Conservation (phyloP, 306 rosid genomes). For the Corylus avellana region DNA sequence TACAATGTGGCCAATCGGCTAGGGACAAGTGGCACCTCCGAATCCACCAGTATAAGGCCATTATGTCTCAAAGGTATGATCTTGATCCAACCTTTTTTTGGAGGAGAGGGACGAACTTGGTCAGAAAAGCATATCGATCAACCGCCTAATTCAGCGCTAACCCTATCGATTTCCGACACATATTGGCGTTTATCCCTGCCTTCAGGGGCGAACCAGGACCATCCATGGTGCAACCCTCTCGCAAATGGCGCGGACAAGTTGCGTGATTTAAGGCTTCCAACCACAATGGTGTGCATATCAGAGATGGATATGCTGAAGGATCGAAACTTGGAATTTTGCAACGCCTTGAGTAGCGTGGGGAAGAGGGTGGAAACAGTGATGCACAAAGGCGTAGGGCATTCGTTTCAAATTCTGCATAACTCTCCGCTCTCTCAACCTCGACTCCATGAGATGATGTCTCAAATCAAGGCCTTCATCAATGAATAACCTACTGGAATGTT, state of each 20-base stretch:
- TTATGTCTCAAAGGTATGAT: slow-evolving; percentile 53
- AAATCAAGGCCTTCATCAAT: slow-evolving; percentile 47
- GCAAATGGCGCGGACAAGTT: slow-evolving; percentile 39
- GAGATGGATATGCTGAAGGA: slow-evolving; percentile 78
- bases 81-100: slow-evolving; percentile 88
- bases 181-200: slow-evolving; percentile 85
- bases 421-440: slow-evolving; percentile 54
- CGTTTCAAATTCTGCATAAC: slow-evolving; percentile 73
- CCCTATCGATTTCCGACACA: slow-evolving; percentile 57
- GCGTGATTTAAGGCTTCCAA: slow-evolving; percentile 48
- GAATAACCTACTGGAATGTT: slow-evolving; percentile 8
- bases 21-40: slow-evolving; percentile 25
- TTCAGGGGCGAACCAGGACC: slow-evolving; percentile 62
- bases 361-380: slow-evolving; percentile 58
- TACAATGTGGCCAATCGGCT: slow-evolving; percentile 56
- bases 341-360: slow-evolving; percentile 52
- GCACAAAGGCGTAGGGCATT: slow-evolving; percentile 78
- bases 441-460: slow-evolving; percentile 62
- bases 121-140: slow-evolving; percentile 60
- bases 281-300: slow-evolving; percentile 60
- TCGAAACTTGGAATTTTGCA: slow-evolving; percentile 64
- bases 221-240: slow-evolving; percentile 75
- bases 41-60: slow-evolving; percentile 38
- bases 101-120: slow-evolving; percentile 66
- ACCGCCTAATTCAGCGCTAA: slow-evolving; percentile 55